phyloP scores from a whole-genome alignment of 176 grass and related monocot genomes.

The Secale cereale region DNA sequence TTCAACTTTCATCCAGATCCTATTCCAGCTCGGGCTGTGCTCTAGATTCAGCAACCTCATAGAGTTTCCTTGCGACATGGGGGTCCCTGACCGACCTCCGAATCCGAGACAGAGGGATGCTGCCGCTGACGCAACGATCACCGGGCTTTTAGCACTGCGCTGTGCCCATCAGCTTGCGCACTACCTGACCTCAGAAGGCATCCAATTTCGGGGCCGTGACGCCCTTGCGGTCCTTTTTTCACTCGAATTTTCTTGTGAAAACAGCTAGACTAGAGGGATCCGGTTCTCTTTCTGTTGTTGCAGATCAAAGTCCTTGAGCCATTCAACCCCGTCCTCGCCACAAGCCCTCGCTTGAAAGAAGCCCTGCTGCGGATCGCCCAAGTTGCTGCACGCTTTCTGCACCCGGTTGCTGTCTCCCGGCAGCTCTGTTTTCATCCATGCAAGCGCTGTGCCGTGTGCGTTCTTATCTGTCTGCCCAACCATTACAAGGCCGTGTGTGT shows the following conservation, averaged over 20 bases:
- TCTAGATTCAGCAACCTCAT: too few relatives aligned
- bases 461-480: not conserved
- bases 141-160: not conserved
- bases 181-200: not conserved
- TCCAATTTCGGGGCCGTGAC: slow-evolving; percentile 33
- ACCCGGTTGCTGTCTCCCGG: slow-evolving; percentile 1
- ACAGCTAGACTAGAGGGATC: not conserved
- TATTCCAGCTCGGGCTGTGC: not conserved
- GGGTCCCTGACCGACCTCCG: not conserved
- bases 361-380: not conserved
- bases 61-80: too few relatives aligned
- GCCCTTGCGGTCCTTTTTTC: not conserved
- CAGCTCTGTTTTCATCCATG: slow-evolving; percentile 22
- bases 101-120: not conserved
- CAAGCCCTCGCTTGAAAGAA: not conserved
- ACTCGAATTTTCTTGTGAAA: not conserved
- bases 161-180: not conserved
- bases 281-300: not conserved
- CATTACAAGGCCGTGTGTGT: not conserved
- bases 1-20: not conserved
- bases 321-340: slow-evolving; percentile 12
- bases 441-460: not conserved
- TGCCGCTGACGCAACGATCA: not conserved
- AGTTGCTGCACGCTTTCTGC: slow-evolving; percentile 14
- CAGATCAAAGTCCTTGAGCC: not conserved